These are phyloP conservation scores for Neospermospora avenae DNA, from an alignment of 2,329 filamentous ascomycete genomes.

Conservation along the genomic window DNA sequence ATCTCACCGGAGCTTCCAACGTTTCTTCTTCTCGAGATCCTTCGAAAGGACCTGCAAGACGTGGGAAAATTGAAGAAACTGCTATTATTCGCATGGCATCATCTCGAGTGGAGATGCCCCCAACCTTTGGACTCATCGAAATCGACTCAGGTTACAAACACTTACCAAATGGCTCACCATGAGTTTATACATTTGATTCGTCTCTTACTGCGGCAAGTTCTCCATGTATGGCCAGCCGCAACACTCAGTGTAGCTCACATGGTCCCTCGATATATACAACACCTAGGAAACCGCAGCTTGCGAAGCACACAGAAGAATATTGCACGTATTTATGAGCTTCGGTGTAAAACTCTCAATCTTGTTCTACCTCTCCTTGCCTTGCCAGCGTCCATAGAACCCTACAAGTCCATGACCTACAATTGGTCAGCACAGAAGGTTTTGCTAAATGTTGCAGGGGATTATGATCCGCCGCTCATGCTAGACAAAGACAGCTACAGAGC, in stretches of 20 bases:
- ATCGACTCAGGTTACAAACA: not conserved
- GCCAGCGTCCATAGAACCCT: conserved; percentile 36
- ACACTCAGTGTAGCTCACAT: conserved; percentile 28
- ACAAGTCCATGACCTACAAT: conserved; percentile 43
- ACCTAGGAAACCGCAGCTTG: conserved; percentile 4
- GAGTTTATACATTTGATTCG: conserved; percentile 23
- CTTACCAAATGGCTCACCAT: conserved; percentile 11
- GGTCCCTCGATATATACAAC: conserved; percentile 22
- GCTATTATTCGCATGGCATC: conserved; percentile 10
- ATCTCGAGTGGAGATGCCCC: not conserved
- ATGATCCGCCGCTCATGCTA: conserved; percentile 49
- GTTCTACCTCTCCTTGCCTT: conserved; percentile 39
- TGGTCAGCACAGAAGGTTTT: conserved; percentile 58
- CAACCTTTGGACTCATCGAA: conserved; percentile 8
- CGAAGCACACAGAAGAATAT: conserved; percentile 7
- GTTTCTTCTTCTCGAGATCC: conserved; percentile 30
- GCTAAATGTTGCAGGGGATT: conserved; percentile 47
- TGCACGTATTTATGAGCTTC: conserved; percentile 10
- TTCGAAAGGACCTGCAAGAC: conserved; percentile 22
- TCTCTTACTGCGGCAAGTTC: conserved; percentile 30
- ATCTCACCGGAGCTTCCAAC: conserved; percentile 15
- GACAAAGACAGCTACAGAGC: conserved; percentile 50
- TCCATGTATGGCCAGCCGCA: conserved; percentile 30
- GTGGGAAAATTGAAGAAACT: conserved; percentile 18
- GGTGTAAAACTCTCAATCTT: conserved; percentile 41